Evolutionary conservation across 208 protist genomes (phyloP).

Genomic region (Spongospora subterranea): DNA sequence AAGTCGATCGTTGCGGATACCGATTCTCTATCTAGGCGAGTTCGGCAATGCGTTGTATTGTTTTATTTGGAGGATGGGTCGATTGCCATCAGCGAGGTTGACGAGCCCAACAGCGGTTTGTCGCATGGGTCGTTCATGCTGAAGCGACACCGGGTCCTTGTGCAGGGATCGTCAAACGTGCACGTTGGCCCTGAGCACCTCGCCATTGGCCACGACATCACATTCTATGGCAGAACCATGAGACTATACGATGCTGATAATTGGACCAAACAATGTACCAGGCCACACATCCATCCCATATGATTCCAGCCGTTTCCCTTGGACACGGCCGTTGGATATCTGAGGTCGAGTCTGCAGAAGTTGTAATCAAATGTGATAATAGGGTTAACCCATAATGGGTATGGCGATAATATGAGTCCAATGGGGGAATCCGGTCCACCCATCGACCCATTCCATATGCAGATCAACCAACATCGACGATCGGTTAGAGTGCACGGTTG

Average conservation of each 20-base stretch:
- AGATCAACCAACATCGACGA: too few species aligned
- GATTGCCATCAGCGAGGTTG: not conserved
- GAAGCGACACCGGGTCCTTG: slow-evolving; percentile 22
- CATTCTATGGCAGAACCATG: not conserved
- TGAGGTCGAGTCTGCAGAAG: not conserved
- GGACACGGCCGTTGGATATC: not conserved
- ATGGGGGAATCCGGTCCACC: too few species aligned
- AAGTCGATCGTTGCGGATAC: too few species aligned
- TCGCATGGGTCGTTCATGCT: not conserved
- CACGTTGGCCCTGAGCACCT: not conserved
- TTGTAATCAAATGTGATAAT: too few species aligned
- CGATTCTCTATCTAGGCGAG: too few species aligned
- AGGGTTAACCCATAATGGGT: too few species aligned
- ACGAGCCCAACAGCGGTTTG: slow-evolving; percentile 1
- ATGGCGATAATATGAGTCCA: too few species aligned
- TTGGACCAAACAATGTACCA: slow-evolving; percentile 4
- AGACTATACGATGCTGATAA: slow-evolving; percentile 1
- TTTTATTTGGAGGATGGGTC: slow-evolving; percentile 27
- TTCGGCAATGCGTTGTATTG: slow-evolving; percentile 1
- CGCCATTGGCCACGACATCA: not conserved
- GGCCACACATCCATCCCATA: not conserved
- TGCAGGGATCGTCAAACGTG: not conserved
- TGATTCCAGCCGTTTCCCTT: not conserved
- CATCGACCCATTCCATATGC: too few species aligned
- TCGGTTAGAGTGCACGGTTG: too few species aligned